phyloP scores from a whole-genome alignment of 768 basidiomycete genomes.

The Xerocomellus chrysenteron region DNA sequence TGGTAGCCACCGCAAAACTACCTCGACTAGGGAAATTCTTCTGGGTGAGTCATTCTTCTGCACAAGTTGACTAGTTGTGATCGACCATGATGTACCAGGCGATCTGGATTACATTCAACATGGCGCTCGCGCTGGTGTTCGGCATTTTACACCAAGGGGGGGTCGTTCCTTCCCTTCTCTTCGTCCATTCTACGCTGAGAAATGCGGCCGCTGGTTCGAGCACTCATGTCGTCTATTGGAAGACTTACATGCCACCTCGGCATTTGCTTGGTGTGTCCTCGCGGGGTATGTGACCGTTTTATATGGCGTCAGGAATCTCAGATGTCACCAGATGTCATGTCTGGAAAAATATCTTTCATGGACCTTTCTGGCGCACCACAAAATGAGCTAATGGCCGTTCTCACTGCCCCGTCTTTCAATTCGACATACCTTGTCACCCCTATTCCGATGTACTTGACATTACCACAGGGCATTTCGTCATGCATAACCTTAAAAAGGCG shows the following conservation, averaged over 20 bases:
- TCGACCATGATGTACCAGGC: constrained; percentile 15
- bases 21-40: constrained; percentile 31
- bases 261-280: constrained; percentile 33
- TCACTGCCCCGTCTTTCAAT: constrained; percentile 11
- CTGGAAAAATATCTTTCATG: constrained; percentile 19
- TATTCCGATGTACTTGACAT: constrained; percentile 21
- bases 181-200: constrained; percentile 28
- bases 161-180: constrained; percentile 39
- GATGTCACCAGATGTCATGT: constrained; percentile 20
- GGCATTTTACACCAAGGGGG: constrained; percentile 42
- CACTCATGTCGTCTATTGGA: constrained; percentile 37
- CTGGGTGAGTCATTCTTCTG: constrained; percentile 27
- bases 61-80: neutral
- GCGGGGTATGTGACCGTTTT: constrained; percentile 17
- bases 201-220: neutral
- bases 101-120: constrained; percentile 31
- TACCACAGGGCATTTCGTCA: constrained; percentile 15
- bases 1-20: constrained; percentile 27
- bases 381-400: constrained; percentile 13
- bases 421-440: constrained; percentile 33
- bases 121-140: constrained; percentile 31
- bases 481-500: constrained; percentile 26
- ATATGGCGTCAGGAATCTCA: neutral
- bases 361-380: constrained; percentile 33
- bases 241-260: constrained; percentile 41